phyloP scores from a whole-genome alignment of 2,329 filamentous ascomycete species.

The Aspergillus viridinutans region DNA sequence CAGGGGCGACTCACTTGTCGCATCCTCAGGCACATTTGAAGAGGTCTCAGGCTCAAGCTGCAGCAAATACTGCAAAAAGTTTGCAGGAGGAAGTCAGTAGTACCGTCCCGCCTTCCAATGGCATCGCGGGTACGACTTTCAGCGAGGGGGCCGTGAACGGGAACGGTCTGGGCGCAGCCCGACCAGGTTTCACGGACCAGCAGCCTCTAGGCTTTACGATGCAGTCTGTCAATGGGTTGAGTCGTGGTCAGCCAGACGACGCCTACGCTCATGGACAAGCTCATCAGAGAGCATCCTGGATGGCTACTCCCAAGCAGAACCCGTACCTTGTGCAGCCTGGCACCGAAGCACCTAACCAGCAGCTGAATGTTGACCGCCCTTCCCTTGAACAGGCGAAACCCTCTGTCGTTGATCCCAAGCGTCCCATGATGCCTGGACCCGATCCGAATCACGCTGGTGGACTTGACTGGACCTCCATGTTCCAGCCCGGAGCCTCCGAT shows the following conservation, averaged over 20 bases:
- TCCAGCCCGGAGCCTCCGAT: constrained; percentile 67
- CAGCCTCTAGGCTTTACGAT: constrained; percentile 42
- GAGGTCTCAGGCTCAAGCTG: constrained; percentile 56
- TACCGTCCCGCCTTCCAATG: constrained; percentile 41
- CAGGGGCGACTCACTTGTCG: constrained; percentile 87
- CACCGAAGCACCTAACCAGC: constrained; percentile 38
- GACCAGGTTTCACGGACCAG: constrained; percentile 39
- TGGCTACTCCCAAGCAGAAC: constrained; percentile 43
- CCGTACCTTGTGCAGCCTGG: constrained; percentile 41
- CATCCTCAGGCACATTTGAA: constrained; percentile 87
- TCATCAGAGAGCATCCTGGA: constrained; percentile 39
- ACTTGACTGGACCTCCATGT: constrained; percentile 74
- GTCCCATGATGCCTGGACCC: constrained; percentile 56
- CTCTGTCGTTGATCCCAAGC: constrained; percentile 39
- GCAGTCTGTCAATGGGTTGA: constrained; percentile 41
- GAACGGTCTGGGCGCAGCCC: constrained; percentile 36
- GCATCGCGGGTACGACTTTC: constrained; percentile 40
- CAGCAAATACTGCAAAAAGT: constrained; percentile 39
- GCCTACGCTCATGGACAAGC: constrained; percentile 33
- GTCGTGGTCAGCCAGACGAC: constrained; percentile 35
- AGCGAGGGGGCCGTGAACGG: constrained; percentile 42
- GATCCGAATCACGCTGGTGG: constrained; percentile 55
- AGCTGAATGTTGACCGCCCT: constrained; percentile 42
- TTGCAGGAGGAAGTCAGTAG: constrained; percentile 45
- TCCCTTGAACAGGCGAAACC: constrained; percentile 42